Evolutionary conservation across 2,329 filamentous ascomycete genomes (phyloP).

Genomic region (Neofusicoccum laricinum): DNA sequence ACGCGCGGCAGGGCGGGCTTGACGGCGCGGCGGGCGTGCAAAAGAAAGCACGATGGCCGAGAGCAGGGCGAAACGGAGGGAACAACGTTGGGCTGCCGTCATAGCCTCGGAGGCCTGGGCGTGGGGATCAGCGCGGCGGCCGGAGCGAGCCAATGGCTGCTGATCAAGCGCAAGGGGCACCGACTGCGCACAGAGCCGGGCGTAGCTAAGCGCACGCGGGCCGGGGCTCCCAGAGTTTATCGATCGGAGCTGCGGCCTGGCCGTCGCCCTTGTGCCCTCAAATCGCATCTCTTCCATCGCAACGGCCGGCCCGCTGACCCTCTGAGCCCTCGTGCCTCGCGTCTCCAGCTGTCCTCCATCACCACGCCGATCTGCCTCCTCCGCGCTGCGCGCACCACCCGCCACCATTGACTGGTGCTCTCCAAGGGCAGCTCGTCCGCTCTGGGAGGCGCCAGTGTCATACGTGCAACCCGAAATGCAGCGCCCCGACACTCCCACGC

Average conservation of each 20-base stretch:
- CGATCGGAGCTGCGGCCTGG: constrained; percentile 7
- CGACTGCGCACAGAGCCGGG: neutral
- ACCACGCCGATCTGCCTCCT: neutral
- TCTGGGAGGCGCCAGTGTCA: constrained; percentile 13
- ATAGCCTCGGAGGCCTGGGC: neutral
- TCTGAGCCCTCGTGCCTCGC: neutral
- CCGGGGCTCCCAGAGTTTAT: constrained; percentile 3
- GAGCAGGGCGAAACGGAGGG: neutral
- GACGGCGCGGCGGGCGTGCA: neutral
- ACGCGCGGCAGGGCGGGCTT: neutral
- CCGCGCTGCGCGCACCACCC: neutral
- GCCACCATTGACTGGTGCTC: neutral
- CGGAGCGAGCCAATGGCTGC: neutral
- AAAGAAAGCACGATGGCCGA: neutral
- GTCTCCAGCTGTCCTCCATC: neutral
- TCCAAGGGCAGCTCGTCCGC: neutral
- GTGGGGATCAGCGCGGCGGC: neutral
- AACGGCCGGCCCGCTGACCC: neutral
- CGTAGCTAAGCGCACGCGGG: neutral
- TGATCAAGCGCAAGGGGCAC: neutral
- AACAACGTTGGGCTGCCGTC: neutral
- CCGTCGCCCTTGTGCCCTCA: neutral
- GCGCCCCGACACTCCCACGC: constrained; percentile 7
- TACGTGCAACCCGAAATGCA: constrained; percentile 12
- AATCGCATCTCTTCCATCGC: neutral